Evolutionary conservation across 495 filamentous ascomycete species (phyloP), one percentile per base, ranked within the genome.

Genomic region (Neurospora intermedia): DNA sequence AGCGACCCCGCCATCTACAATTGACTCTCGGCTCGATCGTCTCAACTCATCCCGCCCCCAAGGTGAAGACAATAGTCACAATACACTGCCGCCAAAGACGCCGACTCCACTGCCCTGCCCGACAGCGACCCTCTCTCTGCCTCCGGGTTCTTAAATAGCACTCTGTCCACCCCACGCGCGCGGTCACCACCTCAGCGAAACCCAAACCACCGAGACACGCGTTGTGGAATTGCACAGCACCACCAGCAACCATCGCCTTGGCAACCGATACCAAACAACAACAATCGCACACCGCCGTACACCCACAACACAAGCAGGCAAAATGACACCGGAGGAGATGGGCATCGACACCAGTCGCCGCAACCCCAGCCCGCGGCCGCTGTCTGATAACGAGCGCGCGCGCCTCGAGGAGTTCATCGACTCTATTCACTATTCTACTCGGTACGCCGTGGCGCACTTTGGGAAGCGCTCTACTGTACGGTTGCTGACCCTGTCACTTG

Each of bases 341-440:
- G 92, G 96, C 79, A 92, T 96, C 78, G 94, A 97, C 83, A 84
- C 88, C 73, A 89, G 81, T 75, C 88, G 94, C 77, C 91, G 96
- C 80, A 98, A 97, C 82, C 91, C 92, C 80, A 88, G 87, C 76
- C 92, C 96, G 7, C 89, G 96, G 69, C 88, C 90, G 73, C 83
- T 98, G 41, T 86, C 89, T n/a, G 93, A 97, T 43, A 80, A 85
- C 1, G 96, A 99, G 84, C 90, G 90, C 62, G 89, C 90, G 74
- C 89, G 90, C 45, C 86, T 99, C 59, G 93, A 97, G 39, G 94
- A 98, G 79, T 99, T 93, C 79, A 88, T 93, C 69, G 94, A 98
- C 74, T 84, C 88, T 13, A 98, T 99, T 74, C 94, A 97, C 82
- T 99, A 99, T 82, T 98, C 96, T 40, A 91, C 93, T 70, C 88